Conservation (phyloP, 148 eudicot species). For the Silene conica region DNA sequence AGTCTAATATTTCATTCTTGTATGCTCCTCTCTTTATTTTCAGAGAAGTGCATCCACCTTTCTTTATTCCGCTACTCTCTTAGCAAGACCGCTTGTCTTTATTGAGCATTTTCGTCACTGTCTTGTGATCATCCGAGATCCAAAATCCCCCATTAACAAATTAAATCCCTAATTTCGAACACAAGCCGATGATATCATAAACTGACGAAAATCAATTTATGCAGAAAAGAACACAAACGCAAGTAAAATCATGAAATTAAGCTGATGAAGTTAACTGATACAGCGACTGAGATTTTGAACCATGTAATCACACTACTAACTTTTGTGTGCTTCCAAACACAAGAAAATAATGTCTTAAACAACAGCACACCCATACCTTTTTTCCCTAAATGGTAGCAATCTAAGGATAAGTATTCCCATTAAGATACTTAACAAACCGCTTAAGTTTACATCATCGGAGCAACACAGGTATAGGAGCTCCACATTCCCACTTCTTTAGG, state of each 20-base stretch:
- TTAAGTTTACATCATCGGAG: not conserved
- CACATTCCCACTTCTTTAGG: not conserved
- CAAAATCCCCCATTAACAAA: not conserved
- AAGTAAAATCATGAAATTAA: not conserved
- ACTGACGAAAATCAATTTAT: not conserved
- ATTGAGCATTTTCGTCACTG: too few species aligned
- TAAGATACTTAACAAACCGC: not conserved
- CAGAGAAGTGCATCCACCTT: too few species aligned
- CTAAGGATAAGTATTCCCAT: not conserved
- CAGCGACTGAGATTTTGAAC: too few species aligned
- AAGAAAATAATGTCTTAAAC: not conserved
- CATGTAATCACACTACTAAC: too few species aligned
- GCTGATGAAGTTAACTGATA: too few species aligned
- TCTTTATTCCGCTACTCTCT: too few species aligned
- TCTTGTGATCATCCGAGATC: conserved; percentile 20
- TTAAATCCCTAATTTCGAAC: not conserved
- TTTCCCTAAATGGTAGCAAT: not conserved
- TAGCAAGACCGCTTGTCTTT: too few species aligned
- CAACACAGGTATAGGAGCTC: not conserved
- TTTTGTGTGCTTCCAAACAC: not conserved
- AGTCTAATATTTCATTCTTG: too few species aligned
- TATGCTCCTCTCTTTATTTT: too few species aligned
- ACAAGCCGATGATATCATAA: too few species aligned
- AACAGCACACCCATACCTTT: not conserved
- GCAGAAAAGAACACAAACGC: not conserved